Evolutionary conservation across 108 stramenopile species (phyloP).

Genomic region (Fragilaria crotonensis): DNA sequence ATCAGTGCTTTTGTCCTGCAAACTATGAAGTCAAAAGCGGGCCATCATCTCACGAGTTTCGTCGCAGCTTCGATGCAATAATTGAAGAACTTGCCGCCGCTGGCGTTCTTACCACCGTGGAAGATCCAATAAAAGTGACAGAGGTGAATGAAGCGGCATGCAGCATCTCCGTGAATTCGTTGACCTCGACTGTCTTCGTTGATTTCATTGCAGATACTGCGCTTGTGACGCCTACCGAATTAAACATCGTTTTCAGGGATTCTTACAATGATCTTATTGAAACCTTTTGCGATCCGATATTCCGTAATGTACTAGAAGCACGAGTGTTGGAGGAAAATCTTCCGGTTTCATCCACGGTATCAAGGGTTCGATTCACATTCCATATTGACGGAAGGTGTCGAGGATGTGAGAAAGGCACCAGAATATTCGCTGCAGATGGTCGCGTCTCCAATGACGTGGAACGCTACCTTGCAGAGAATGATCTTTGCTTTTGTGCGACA

Average conservation of each 20-base stretch:
- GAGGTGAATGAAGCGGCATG: not conserved
- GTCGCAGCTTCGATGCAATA: not conserved
- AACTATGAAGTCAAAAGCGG: not conserved
- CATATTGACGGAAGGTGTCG: not conserved
- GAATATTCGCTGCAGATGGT: not conserved
- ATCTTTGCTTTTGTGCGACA: not conserved
- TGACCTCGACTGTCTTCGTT: not conserved
- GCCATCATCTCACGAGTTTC: not conserved
- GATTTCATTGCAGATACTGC: not conserved
- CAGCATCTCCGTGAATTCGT: not conserved
- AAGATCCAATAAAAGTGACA: not conserved
- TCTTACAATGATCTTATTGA: not conserved
- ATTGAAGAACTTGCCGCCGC: not conserved
- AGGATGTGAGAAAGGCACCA: not conserved
- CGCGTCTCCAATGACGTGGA: not conserved
- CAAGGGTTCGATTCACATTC: not conserved
- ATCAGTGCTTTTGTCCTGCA: not conserved
- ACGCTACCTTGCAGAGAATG: not conserved
- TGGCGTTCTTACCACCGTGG: not conserved
- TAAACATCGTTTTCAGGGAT: not conserved
- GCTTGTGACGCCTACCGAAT: not conserved
- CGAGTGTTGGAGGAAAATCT: not conserved
- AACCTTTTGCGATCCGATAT: not conserved
- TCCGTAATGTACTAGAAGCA: not conserved
- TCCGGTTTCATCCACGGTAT: not conserved